A percentile compares a stretch with the other conserved stretches of the same genome.
Conservation (phyloP, 805 yeast species). For the Metschnikowia cerradonensis region DNA sequence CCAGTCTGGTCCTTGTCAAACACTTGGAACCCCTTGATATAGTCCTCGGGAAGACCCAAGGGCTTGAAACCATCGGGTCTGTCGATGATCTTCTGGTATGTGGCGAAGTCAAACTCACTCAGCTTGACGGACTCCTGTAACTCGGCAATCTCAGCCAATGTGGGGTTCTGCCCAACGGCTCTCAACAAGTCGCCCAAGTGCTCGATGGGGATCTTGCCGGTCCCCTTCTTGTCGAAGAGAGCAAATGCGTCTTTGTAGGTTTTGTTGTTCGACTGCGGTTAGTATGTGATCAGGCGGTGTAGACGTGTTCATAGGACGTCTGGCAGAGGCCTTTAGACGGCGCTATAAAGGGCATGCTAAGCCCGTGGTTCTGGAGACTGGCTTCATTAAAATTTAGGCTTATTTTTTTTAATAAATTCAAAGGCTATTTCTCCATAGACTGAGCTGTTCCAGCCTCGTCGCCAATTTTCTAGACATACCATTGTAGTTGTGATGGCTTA, state of each 20-base stretch:
- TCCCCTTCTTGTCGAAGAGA: slow-evolving; percentile 92
- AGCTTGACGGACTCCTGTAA: slow-evolving; percentile 40
- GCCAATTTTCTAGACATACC: background rate
- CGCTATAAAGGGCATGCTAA: too few relatives aligned
- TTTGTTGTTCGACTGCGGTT: slow-evolving; percentile 33
- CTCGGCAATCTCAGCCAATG: slow-evolving; percentile 75
- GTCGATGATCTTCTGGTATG: slow-evolving; percentile 70
- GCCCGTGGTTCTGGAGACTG: too few relatives aligned
- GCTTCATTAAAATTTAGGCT: too few relatives aligned
- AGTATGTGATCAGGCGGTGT: slow-evolving; percentile 5
- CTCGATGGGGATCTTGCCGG: slow-evolving; percentile 81
- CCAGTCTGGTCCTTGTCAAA: slow-evolving; percentile 96
- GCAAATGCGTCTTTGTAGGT: slow-evolving; percentile 90
- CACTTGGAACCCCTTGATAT: slow-evolving; percentile 89
- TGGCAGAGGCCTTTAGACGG: background rate
- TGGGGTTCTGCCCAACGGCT: slow-evolving; percentile 98
- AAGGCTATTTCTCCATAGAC: too few relatives aligned
- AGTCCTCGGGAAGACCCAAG: slow-evolving; percentile 85
- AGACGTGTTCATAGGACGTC: background rate
- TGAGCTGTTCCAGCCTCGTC: too few relatives aligned
- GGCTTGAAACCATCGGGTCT: slow-evolving; percentile 88
- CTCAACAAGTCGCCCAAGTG: slow-evolving; percentile 89
- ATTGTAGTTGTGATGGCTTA: slow-evolving; percentile 1
- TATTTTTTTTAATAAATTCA: too few relatives aligned
- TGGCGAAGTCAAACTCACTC: slow-evolving; percentile 64